Percentiles rank a stretch among this genome's conserved stretches.
Evolutionary conservation across 2,329 filamentous ascomycete genomes (phyloP).

Genomic region (Colletotrichum melonis): DNA sequence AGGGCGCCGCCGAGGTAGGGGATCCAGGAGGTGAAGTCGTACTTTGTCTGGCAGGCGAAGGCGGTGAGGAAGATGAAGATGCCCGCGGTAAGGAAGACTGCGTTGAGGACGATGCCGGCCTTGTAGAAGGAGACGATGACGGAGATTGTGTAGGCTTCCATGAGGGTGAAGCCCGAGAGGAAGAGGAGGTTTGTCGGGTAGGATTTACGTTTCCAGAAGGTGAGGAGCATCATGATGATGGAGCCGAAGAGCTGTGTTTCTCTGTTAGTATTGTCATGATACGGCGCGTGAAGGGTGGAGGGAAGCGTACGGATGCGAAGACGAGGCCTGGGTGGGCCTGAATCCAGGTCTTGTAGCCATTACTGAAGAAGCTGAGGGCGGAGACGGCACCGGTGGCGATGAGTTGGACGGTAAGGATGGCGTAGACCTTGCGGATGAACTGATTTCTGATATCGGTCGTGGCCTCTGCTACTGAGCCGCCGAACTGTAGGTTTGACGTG

Average conservation of each 20-base stretch:
- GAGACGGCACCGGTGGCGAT: constrained; percentile 85
- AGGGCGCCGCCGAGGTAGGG: constrained; percentile 92
- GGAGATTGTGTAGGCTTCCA: constrained; percentile 94
- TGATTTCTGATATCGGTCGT: constrained; percentile 97
- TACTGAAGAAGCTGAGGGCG: constrained; percentile 86
- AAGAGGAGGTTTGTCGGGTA: constrained; percentile 96
- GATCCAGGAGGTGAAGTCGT: constrained; percentile 98
- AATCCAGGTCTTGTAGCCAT: constrained; percentile 85
- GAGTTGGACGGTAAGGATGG: constrained; percentile 95
- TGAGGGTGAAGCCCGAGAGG: constrained; percentile 86
- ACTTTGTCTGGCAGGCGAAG: constrained; percentile 97
- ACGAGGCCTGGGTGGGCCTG: constrained; percentile 86
- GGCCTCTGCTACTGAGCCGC: constrained; percentile 91
- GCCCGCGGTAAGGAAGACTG: constrained; percentile 86
- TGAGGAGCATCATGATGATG: constrained; percentile 86
- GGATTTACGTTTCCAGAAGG: constrained; percentile 95
- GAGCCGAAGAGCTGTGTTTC: constrained; percentile 75
- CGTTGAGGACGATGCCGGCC: constrained; percentile 85
- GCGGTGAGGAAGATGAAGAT: constrained; percentile 84
- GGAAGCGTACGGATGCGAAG: constrained; percentile 76
- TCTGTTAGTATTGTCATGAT: constrained; percentile 37
- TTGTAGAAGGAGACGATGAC: constrained; percentile 94
- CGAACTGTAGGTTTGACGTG: constrained; percentile 71
- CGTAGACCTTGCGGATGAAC: constrained; percentile 97
- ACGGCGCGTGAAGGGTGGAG: constrained; percentile 2